phyloP scores from a whole-genome alignment of 1,139 yeast species.

The Maudiozyma humilis region DNA sequence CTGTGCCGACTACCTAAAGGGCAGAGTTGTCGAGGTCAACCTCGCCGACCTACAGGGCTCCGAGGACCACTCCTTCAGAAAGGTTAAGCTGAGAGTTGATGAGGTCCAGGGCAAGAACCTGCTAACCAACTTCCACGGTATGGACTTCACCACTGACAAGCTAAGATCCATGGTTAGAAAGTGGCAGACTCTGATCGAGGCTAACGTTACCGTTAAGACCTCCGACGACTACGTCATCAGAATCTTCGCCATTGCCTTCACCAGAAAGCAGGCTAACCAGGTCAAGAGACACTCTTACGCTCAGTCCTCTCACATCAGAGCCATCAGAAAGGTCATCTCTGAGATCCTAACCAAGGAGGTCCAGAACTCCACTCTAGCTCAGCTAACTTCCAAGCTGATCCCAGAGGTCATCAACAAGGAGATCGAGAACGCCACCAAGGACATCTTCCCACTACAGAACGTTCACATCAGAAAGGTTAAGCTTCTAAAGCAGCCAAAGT shows the following conservation, averaged over 20 bases:
- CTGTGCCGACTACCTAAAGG: conserved; percentile 87
- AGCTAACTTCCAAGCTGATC: conserved; percentile 78
- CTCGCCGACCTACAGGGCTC: conserved; percentile 88
- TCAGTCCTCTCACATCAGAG: conserved; percentile 83
- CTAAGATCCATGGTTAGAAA: conserved; percentile 84
- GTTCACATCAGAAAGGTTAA: conserved; percentile 89
- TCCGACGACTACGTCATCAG: conserved; percentile 84
- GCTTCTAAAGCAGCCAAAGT: conserved; percentile 85
- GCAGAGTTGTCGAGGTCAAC: conserved; percentile 81
- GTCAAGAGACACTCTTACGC: conserved; percentile 88
- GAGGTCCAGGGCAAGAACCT: conserved; percentile 91
- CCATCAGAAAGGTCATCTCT: conserved; percentile 61
- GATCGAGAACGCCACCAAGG: conserved; percentile 77
- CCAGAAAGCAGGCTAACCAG: conserved; percentile 85
- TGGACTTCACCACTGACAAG: conserved; percentile 87
- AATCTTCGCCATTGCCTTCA: conserved; percentile 85
- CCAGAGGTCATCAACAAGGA: conserved; percentile 91
- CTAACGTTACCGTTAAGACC: conserved; percentile 86
- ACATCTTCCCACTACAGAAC: conserved; percentile 83
- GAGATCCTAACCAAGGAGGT: conserved; percentile 85
- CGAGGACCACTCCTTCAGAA: conserved; percentile 88
- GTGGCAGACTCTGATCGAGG: conserved; percentile 90
- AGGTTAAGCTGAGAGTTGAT: conserved; percentile 81
- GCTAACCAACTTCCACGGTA: conserved; percentile 91
- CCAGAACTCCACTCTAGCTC: conserved; percentile 75